Evolutionary conservation across 73 alveolate species (phyloP).

Genomic region (Uronychia binucleata): DNA sequence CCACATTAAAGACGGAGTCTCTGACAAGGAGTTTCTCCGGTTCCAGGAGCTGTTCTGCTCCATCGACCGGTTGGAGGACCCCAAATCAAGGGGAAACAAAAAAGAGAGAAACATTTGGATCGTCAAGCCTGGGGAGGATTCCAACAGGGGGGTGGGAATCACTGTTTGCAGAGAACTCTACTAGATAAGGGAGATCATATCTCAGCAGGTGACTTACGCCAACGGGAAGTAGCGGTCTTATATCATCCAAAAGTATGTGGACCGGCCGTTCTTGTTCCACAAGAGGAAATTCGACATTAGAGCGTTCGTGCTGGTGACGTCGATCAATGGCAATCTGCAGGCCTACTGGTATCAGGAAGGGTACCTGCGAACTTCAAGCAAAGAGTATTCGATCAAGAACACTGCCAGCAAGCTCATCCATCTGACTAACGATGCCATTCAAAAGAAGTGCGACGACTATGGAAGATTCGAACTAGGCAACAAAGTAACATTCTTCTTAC

Average conservation of each 20-base stretch:
- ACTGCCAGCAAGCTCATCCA: conserved; percentile 61
- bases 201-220: too few species aligned
- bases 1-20: too few species aligned
- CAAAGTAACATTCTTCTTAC: conserved; percentile 64
- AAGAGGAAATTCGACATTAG: conserved; percentile 75
- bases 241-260: conserved; percentile 71
- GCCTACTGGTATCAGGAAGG: conserved; percentile 70
- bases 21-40: too few species aligned
- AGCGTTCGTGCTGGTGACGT: conserved; percentile 57
- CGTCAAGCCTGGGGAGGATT: conserved; percentile 77
- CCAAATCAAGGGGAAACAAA: too few species aligned
- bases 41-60: too few species aligned
- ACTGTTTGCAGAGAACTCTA: conserved; percentile 43
- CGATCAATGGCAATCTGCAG: conserved; percentile 50
- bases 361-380: conserved; percentile 63
- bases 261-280: conserved; percentile 64
- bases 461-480: conserved; percentile 77
- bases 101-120: conserved; percentile 74
- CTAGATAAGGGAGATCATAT: conserved; percentile 30
- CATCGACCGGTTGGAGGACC: too few species aligned
- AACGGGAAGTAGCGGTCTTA: conserved; percentile 11
- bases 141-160: conserved; percentile 74
- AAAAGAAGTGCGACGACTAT: conserved; percentile 72
- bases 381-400: conserved; percentile 54
- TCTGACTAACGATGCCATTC: conserved; percentile 80